A percentile compares a stretch with the other conserved stretches of the same genome.
These are phyloP conservation scores for Exophiala sp. DNA, from an alignment of 2,329 filamentous ascomycete species.

Conservation along the genomic window DNA sequence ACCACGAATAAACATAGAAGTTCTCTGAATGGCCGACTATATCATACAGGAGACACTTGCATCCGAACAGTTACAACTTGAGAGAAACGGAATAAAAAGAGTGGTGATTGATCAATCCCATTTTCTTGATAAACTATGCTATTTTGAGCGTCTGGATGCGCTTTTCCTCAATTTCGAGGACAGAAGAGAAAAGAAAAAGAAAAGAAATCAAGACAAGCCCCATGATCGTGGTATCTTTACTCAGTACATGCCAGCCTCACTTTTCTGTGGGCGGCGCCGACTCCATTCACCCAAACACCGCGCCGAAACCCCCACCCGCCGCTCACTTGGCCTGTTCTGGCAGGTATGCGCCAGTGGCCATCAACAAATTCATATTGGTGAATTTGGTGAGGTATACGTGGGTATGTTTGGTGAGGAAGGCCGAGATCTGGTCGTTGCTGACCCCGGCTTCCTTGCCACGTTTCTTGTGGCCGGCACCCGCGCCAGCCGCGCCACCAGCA, in stretches of 20 bases:
- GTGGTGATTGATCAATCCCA: no score
- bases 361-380: conserved; percentile 87
- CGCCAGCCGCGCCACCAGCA: conserved; percentile 44
- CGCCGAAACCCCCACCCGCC: neutral
- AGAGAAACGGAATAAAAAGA: no score
- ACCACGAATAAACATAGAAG: no score
- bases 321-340: conserved; percentile 35
- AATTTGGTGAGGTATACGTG: conserved; percentile 90
- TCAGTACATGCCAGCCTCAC: neutral
- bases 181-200: neutral
- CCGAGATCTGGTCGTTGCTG: conserved; percentile 86
- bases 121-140: no score
- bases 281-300: neutral
- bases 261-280: neutral
- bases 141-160: no score
- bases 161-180: no score
- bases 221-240: neutral
- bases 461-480: conserved; percentile 47
- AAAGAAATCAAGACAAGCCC: neutral
- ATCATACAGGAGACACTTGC: no score
- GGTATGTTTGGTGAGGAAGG: conserved; percentile 92
- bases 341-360: conserved; percentile 70
- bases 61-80: no score
- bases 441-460: conserved; percentile 85
- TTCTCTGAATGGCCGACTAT: no score